These are phyloP conservation scores for Hamamelis virginiana DNA, from an alignment of 164 flowering plant genomes.

Conservation along the genomic window DNA sequence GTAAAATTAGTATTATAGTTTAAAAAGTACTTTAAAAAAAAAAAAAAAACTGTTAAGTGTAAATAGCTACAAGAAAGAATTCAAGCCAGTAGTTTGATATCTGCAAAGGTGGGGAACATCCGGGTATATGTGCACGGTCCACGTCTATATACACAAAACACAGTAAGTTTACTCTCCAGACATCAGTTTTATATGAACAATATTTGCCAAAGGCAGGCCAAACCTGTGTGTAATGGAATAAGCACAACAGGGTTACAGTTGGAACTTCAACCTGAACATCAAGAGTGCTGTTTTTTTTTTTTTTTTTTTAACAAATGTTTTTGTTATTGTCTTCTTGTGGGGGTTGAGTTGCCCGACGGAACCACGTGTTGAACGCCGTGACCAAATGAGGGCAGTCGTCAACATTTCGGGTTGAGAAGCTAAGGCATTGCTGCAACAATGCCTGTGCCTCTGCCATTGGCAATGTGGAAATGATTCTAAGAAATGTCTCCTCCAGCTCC, in stretches of 20 bases:
- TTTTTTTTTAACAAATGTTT: not conserved
- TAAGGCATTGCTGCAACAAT: constrained; percentile 78
- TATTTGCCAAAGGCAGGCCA: not conserved
- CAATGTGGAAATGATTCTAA: constrained; percentile 79
- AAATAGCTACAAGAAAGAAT: not conserved
- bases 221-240: not conserved
- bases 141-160: constrained; percentile 1
- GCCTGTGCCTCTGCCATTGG: constrained; percentile 80
- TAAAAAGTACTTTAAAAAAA: too few species aligned
- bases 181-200: constrained; percentile 4
- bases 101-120: not conserved
- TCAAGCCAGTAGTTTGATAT: not conserved
- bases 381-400: constrained; percentile 90
- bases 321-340: constrained; percentile 27
- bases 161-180: not conserved
- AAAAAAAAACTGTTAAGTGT: too few species aligned
- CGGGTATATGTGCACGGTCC: too few species aligned
- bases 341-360: constrained; percentile 68
- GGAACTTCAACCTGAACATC: not conserved
- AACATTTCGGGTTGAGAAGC: constrained; percentile 82
- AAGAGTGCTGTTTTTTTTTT: too few species aligned
- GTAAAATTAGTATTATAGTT: too few species aligned
- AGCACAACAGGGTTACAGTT: not conserved
- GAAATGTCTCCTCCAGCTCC: constrained; percentile 79
- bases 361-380: constrained; percentile 90